These are phyloP conservation scores for Silene conica DNA, from an alignment of 148 eudicot species.

Conservation along the genomic window DNA sequence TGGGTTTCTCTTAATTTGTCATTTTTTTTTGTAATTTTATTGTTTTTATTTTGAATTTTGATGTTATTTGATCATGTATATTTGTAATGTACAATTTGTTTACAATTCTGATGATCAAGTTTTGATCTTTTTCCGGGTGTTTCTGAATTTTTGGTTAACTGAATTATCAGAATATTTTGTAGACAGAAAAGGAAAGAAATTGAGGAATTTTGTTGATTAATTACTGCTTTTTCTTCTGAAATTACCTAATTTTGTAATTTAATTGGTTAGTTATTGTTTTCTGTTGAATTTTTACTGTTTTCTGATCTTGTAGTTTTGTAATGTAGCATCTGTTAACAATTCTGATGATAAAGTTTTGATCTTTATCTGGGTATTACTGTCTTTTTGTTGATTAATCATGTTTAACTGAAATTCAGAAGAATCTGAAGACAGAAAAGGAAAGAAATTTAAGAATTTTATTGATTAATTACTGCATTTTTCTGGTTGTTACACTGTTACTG, in stretches of 20 bases:
- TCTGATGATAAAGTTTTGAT: background rate
- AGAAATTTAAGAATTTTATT: too few relatives aligned
- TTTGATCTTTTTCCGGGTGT: background rate
- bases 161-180: background rate
- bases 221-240: background rate
- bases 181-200: background rate
- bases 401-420: background rate
- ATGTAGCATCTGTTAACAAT: background rate
- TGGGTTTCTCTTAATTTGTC: constrained; percentile 13
- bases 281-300: background rate
- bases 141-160: background rate
- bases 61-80: background rate
- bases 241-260: background rate
- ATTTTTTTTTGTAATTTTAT: background rate
- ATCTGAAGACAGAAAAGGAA: constrained; percentile 5
- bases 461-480: background rate
- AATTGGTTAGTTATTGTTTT: constrained; percentile 6
- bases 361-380: background rate
- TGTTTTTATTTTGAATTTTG: background rate
- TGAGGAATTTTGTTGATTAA: background rate
- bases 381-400: background rate
- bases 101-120: background rate
- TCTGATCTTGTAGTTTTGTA: background rate
- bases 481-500: background rate
- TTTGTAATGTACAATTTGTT: background rate